phyloP scores from a whole-genome alignment of 345 rosid species.

The Lepidium africanum region DNA sequence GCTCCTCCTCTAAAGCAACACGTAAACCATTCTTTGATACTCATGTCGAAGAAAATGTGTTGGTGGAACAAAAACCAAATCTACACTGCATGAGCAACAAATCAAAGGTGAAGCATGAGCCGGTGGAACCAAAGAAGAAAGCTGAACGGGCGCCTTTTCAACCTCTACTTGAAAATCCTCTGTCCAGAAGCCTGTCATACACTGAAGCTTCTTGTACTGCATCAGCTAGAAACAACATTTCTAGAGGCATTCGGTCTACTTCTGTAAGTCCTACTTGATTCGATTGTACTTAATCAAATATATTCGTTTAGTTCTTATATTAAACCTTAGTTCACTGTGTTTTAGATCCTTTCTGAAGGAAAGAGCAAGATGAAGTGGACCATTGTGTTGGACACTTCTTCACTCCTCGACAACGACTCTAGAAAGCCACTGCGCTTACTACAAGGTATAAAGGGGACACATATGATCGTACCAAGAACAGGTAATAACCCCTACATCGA shows the following conservation, averaged over 20 bases:
- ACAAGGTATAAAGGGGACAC: constrained; percentile 85
- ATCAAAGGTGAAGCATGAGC: constrained; percentile 32
- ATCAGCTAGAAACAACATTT: constrained; percentile 28
- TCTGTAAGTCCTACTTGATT: constrained; percentile 34
- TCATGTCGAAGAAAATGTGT: constrained; percentile 27
- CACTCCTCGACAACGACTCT: constrained; percentile 62
- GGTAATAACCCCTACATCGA: constrained; percentile 34
- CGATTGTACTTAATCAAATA: not conserved
- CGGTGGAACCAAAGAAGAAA: constrained; percentile 19
- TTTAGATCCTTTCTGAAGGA: constrained; percentile 36
- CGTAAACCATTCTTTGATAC: constrained; percentile 28
- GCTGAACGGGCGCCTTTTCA: constrained; percentile 56
- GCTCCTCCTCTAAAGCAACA: constrained; percentile 22
- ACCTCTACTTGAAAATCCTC: constrained; percentile 29
- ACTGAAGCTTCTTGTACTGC: constrained; percentile 15
- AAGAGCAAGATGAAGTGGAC: constrained; percentile 55
- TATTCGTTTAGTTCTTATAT: not conserved
- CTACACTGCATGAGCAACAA: constrained; percentile 18
- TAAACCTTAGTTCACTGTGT: constrained; percentile 15
- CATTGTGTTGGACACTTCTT: constrained; percentile 60
- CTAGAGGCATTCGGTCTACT: constrained; percentile 29
- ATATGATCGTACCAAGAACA: constrained; percentile 55
- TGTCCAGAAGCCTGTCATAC: constrained; percentile 29
- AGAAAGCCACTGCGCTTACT: constrained; percentile 67
- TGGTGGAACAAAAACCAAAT: constrained; percentile 30